phyloP scores from a whole-genome alignment of 108 stramenopile species.

The Parietichytrium sp. region DNA sequence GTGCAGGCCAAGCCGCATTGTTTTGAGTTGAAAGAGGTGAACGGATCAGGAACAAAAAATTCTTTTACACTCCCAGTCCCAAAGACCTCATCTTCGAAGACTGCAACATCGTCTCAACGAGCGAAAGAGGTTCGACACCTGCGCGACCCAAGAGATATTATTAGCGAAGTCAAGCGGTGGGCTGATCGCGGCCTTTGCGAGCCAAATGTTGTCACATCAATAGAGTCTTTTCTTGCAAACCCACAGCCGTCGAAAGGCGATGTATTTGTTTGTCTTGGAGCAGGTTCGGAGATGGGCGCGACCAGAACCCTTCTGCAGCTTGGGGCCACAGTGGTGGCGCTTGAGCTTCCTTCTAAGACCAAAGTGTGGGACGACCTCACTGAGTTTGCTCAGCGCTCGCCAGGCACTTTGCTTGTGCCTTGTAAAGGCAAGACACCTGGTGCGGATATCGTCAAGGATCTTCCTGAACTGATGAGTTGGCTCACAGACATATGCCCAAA shows the following conservation, averaged over 20 bases:
- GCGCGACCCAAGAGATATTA: not conserved
- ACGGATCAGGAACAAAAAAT: not conserved
- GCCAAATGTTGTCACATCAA: not conserved
- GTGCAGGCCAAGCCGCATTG: not conserved
- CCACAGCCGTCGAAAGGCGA: not conserved
- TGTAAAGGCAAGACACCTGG: not conserved
- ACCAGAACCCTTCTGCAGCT: not conserved
- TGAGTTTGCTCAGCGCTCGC: not conserved
- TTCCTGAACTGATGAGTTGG: not conserved
- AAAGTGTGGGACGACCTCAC: not conserved
- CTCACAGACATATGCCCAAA: not conserved
- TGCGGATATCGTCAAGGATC: not conserved
- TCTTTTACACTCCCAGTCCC: not conserved
- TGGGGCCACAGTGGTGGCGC: slow-evolving; percentile 37
- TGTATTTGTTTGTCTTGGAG: slow-evolving; percentile 35
- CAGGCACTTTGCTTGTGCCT: not conserved
- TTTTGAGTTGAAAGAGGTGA: not conserved
- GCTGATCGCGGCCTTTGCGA: not conserved
- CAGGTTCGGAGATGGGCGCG: slow-evolving; percentile 28
- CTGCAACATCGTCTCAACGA: not conserved
- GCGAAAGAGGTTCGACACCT: not conserved
- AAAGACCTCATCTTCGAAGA: not conserved
- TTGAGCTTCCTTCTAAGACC: not conserved
- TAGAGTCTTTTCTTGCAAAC: not conserved
- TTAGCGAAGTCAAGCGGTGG: not conserved